Evolutionary conservation across 2,329 filamentous ascomycete genomes (phyloP), one percentile per base, ranked within the genome.

Genomic region (Fusarium sambucinum): DNA sequence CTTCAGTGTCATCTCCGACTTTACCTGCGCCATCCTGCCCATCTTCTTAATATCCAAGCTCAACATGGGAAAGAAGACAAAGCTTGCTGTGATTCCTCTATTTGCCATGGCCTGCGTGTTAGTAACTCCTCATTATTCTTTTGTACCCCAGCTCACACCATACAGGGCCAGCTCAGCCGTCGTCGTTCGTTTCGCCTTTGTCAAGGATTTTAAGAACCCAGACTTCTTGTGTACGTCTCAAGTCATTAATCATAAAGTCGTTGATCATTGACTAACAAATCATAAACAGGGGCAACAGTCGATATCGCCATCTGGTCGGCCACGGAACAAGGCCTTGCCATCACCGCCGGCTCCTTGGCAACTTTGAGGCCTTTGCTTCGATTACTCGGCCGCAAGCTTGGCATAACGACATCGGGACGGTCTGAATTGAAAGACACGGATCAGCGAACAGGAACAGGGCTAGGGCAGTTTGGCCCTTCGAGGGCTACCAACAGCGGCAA

Each of bases 81-180:
- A 88, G 71, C 32, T 82, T 9, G 81, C 85, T 3, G 77, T 89
- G 23, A 82, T 83, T 12, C 79, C 80, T 8, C 81, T 90, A 44
- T 76, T 90, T 50, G 81, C 81, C 9, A 82, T 89, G 78, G 89
- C 86, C 29, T 87, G 87, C 69, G 72, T 84, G 82, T 80, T 73
- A 63, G 77, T 77, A 30, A 27, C 46, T 14, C 25, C 19, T 54
- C 6, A 14, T 45, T 8, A 12, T 27, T n/a, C 21, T 14, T 35
- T 12, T 21, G 32, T 35, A 35, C 23, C 33, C n/a, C 2, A 53
- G 42, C 69, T 74, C 48, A 74, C 55, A 54, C 16, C 30, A 27
- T 35, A 42, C 48, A 83, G 81, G 23, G 82, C 82, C n/a, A 83
- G 81, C 62, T 74, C 77, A 6, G 82, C 81, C 5, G 80, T 84